A percentile compares a stretch with the other conserved stretches of the same genome.
Conservation (phyloP, 257 asterid genomes). For the Nicotiana noctiflora region DNA sequence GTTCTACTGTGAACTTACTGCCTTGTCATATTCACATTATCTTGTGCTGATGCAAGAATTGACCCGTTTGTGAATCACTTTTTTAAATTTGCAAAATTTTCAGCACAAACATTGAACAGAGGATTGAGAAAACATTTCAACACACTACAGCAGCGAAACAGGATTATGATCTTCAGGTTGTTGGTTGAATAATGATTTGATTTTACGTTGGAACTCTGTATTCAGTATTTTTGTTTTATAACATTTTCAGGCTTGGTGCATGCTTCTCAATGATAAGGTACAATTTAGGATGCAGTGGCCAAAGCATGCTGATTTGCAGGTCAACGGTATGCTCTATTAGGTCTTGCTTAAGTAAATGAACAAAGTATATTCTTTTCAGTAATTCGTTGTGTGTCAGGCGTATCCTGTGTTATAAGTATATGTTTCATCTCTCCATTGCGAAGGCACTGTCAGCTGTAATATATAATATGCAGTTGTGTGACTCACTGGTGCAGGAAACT, state of each 20-base stretch:
- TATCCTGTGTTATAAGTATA: not conserved
- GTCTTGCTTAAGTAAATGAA: constrained; percentile 2
- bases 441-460: not conserved
- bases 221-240: not conserved
- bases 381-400: not conserved
- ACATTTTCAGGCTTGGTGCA: constrained; percentile 73
- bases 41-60: not conserved
- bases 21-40: not conserved
- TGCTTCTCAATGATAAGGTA: constrained; percentile 95
- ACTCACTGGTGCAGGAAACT: not conserved
- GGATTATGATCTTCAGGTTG: constrained; percentile 85
- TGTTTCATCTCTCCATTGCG: not conserved
- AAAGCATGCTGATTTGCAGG: constrained; percentile 79
- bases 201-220: not conserved
- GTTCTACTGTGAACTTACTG: not conserved
- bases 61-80: not conserved
- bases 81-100: constrained; percentile 9
- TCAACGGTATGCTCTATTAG: constrained; percentile 60
- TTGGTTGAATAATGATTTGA: not conserved
- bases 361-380: not conserved
- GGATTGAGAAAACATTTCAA: constrained; percentile 74
- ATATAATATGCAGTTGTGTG: not conserved
- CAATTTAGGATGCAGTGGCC: constrained; percentile 97
- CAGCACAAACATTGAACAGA: constrained; percentile 70
- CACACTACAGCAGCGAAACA: constrained; percentile 73